phyloP scores from a whole-genome alignment of 768 basidiomycete genomes.

The Serendipita vermifera region DNA sequence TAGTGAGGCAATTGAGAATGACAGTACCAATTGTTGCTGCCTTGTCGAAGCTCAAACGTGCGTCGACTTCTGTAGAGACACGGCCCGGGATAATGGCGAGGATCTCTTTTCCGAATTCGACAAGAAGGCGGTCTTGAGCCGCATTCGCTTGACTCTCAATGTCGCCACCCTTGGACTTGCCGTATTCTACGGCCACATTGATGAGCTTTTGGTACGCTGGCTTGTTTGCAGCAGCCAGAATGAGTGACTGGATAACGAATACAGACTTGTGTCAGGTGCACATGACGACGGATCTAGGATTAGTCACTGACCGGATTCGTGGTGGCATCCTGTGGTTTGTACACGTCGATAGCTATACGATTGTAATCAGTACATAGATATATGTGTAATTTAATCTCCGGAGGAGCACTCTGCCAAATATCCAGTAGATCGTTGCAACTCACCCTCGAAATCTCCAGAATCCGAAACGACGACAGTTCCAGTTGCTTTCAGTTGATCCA shows the following conservation, averaged over 20 bases:
- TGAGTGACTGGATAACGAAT: constrained; percentile 24
- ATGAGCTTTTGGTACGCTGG: constrained; percentile 72
- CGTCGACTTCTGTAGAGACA: constrained; percentile 98
- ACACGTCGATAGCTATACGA: constrained; percentile 72
- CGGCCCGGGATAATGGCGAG: constrained; percentile 91
- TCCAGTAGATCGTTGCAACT: no score
- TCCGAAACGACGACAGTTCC: constrained; percentile 96
- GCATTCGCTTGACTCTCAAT: constrained; percentile 61
- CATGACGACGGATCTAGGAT: neutral
- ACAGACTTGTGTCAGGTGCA: constrained; percentile 3
- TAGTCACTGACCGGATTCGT: constrained; percentile 68
- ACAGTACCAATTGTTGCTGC: constrained; percentile 63
- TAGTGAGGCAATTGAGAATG: constrained; percentile 1
- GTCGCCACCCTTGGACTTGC: constrained; percentile 68
- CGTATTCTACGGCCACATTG: constrained; percentile 57
- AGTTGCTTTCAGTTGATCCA: constrained; percentile 60
- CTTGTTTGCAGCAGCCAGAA: constrained; percentile 88
- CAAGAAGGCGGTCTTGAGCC: constrained; percentile 84
- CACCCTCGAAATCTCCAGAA: constrained; percentile 89
- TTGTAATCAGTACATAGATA: no score
- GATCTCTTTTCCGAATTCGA: constrained; percentile 96
- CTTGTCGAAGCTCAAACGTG: constrained; percentile 93
- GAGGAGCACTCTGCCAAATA: no score
- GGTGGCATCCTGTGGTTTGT: constrained; percentile 98
- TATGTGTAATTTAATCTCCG: no score